These are phyloP conservation scores for Rhynchosporium agropyri DNA, from an alignment of 2,329 filamentous ascomycete species.

Conservation along the genomic window DNA sequence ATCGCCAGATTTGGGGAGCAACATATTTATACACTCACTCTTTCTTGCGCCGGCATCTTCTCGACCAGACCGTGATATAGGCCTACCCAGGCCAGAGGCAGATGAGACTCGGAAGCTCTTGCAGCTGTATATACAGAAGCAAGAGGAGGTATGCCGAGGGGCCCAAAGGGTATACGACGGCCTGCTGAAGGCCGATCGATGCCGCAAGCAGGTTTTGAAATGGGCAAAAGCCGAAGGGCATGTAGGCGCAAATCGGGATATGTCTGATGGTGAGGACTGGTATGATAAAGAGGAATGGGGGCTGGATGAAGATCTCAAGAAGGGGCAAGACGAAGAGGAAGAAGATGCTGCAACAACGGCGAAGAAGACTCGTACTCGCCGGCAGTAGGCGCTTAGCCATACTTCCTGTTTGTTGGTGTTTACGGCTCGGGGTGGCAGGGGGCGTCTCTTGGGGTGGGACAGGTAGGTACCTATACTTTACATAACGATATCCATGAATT, in stretches of 20 bases:
- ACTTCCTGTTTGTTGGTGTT: not conserved
- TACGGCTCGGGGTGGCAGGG: not conserved
- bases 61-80: conserved; percentile 69
- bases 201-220: conserved; percentile 70
- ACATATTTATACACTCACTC: conserved; percentile 71
- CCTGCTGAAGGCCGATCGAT: conserved; percentile 70
- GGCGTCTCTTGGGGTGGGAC: not conserved
- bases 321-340: conserved; percentile 81
- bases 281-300: conserved; percentile 83
- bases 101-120: conserved; percentile 76
- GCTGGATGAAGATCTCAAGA: conserved; percentile 72
- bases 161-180: conserved; percentile 69
- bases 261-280: conserved; percentile 90
- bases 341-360: conserved; percentile 61
- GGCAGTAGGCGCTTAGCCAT: conserved; percentile 35
- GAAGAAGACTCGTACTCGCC: conserved; percentile 52
- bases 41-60: conserved; percentile 67
- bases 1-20: conserved; percentile 50
- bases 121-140: conserved; percentile 79
- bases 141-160: conserved; percentile 79
- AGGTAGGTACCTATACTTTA: not conserved
- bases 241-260: conserved; percentile 62
- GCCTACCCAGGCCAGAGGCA: conserved; percentile 72
- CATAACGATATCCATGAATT: conserved; percentile 17
- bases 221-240: conserved; percentile 82